Conservation (phyloP, 2,329 filamentous ascomycete genomes). For the Botrytis sinoallii region DNA sequence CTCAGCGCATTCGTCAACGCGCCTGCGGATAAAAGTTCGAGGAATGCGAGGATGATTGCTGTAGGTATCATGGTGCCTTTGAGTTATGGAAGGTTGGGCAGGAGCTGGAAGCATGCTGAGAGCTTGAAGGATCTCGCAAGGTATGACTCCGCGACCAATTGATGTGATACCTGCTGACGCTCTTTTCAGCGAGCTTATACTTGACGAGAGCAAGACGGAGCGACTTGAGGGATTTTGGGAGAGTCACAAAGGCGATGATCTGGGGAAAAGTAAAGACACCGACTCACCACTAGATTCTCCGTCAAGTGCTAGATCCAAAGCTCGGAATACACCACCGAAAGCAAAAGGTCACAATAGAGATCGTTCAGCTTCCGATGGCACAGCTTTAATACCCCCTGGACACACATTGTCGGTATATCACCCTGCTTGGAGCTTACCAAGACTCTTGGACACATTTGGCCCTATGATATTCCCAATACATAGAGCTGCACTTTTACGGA, state of each 20-base stretch:
- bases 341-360: constrained; percentile 51
- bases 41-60: constrained; percentile 89
- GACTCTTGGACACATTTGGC: constrained; percentile 78
- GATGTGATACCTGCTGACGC: constrained; percentile 28
- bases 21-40: constrained; percentile 71
- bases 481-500: constrained; percentile 78
- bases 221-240: constrained; percentile 81
- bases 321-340: constrained; percentile 34
- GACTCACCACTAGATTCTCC: constrained; percentile 38
- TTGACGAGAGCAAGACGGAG: constrained; percentile 59
- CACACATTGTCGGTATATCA: constrained; percentile 74
- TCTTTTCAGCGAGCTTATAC: constrained; percentile 54
- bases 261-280: constrained; percentile 24
- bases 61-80: constrained; percentile 86
- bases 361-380: constrained; percentile 60
- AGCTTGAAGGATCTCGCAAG: constrained; percentile 70
- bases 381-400: constrained; percentile 54
- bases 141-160: constrained; percentile 43
- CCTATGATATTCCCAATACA: constrained; percentile 90
- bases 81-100: constrained; percentile 78
- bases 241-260: constrained; percentile 46
- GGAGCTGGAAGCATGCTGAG: constrained; percentile 84
- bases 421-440: constrained; percentile 78
- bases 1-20: constrained; percentile 88
- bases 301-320: constrained; percentile 46